Evolutionary conservation across 139 green algal species (phyloP).

Genomic region (Zygnema cylindricum): DNA sequence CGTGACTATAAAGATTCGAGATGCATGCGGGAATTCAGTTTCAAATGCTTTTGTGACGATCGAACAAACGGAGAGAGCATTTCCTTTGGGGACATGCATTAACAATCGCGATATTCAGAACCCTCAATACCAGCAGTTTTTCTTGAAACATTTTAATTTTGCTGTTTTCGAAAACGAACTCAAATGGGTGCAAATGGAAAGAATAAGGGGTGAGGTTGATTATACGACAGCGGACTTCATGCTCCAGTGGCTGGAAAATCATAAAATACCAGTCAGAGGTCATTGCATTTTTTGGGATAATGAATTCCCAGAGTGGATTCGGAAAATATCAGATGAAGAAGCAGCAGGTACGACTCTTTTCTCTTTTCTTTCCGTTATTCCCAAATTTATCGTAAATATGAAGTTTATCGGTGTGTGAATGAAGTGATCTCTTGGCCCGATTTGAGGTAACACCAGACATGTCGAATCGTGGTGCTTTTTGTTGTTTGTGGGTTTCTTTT

Average conservation of each 20-base stretch:
- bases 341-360: slow-evolving; percentile 3
- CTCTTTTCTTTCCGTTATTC: too few species aligned
- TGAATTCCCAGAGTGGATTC: slow-evolving; percentile 34
- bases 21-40: slow-evolving; percentile 18
- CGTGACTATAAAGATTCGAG: not conserved
- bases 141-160: slow-evolving; percentile 43
- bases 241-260: slow-evolving; percentile 23
- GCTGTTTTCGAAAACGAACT: slow-evolving; percentile 56
- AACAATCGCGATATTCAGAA: slow-evolving; percentile 29
- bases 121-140: slow-evolving; percentile 29
- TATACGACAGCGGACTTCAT: slow-evolving; percentile 39
- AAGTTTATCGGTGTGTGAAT: too few species aligned
- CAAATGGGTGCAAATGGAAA: slow-evolving; percentile 52
- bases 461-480: too few species aligned
- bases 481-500: too few species aligned
- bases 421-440: too few species aligned
- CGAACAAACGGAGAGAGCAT: slow-evolving; percentile 36
- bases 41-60: slow-evolving; percentile 15
- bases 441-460: too few species aligned
- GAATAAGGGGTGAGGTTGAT: not conserved
- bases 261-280: slow-evolving; percentile 31
- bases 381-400: too few species aligned
- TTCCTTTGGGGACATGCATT: slow-evolving; percentile 47
- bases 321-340: slow-evolving; percentile 1
- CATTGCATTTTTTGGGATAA: slow-evolving; percentile 61